Evolutionary conservation across 1,139 yeast species (phyloP).

Genomic region (Candida anutae): DNA sequence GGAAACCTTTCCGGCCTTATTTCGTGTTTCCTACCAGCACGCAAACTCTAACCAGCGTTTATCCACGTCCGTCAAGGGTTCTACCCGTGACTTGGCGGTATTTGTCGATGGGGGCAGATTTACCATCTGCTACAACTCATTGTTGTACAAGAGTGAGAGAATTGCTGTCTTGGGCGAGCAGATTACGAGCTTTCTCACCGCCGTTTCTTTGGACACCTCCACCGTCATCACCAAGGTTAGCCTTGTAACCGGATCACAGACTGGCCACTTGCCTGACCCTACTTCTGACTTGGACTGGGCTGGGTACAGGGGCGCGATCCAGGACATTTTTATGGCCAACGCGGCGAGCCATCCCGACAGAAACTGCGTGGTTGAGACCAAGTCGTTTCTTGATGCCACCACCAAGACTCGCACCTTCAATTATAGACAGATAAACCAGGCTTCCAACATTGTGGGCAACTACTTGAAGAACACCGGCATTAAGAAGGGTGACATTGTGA

Average conservation of each 20-base stretch:
- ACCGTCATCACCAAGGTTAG: conserved; percentile 51
- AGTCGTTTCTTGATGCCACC: conserved; percentile 50
- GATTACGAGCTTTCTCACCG: conserved; percentile 43
- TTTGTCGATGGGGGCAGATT: conserved; percentile 27
- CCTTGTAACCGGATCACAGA: conserved; percentile 60
- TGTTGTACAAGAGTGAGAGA: conserved; percentile 66
- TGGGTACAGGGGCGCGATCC: conserved; percentile 89
- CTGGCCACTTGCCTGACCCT: conserved; percentile 71
- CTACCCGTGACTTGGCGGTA: conserved; percentile 58
- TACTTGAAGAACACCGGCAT: conserved; percentile 77
- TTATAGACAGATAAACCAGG: conserved; percentile 80
- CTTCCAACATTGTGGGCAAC: conserved; percentile 92
- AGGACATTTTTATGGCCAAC: conserved; percentile 83
- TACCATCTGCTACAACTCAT: conserved; percentile 61
- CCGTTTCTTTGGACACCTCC: conserved; percentile 26
- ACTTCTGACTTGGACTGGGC: conserved; percentile 83
- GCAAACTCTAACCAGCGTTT: conserved; percentile 33
- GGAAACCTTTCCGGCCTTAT: conserved; percentile 56
- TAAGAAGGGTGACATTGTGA: conserved; percentile 85
- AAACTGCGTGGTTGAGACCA: conserved; percentile 88
- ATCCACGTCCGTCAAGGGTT: conserved; percentile 42
- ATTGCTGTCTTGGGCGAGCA: conserved; percentile 68
- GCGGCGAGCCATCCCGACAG: conserved; percentile 80
- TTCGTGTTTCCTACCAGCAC: conserved; percentile 57
- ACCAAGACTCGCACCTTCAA: conserved; percentile 65